Percentiles rank a stretch among this genome's conserved stretches.
Evolutionary conservation across 2,329 filamentous ascomycete genomes (phyloP).

Genomic region (Phaeosphaeriaceae sp.): DNA sequence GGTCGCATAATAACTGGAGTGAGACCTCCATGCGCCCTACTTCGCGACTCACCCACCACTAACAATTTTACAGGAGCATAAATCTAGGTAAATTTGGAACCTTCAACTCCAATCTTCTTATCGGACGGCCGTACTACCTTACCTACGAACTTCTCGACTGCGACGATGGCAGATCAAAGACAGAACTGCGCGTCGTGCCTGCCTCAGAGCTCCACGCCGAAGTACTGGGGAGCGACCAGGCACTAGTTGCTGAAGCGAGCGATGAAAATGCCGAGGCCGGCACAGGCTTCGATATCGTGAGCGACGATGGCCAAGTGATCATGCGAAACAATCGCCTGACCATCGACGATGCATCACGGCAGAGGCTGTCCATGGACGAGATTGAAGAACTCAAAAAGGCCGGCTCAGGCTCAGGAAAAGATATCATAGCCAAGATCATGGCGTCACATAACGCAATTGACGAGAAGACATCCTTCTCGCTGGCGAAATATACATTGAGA

Average conservation of each 20-base stretch:
- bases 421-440: slow-evolving; percentile 91
- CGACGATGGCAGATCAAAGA: slow-evolving; percentile 66
- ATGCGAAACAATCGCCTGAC: slow-evolving; percentile 69
- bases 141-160: slow-evolving; percentile 88
- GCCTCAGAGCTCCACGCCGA: slow-evolving; percentile 85
- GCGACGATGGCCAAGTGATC: slow-evolving; percentile 56
- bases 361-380: slow-evolving; percentile 75
- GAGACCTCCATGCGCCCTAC: slow-evolving; percentile 27
- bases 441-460: slow-evolving; percentile 87
- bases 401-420: slow-evolving; percentile 79
- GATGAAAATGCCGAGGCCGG: slow-evolving; percentile 44
- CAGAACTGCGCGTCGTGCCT: slow-evolving; percentile 77
- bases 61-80: slow-evolving; percentile 67
- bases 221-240: slow-evolving; percentile 63
- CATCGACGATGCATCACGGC: slow-evolving; percentile 68
- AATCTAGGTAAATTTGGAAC: slow-evolving; percentile 91
- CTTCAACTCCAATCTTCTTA: slow-evolving; percentile 86
- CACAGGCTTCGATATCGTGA: slow-evolving; percentile 54
- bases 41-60: background rate
- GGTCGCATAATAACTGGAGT: slow-evolving; percentile 45
- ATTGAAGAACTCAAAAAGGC: slow-evolving; percentile 75
- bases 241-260: slow-evolving; percentile 46
- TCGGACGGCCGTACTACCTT: slow-evolving; percentile 88
- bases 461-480: slow-evolving; percentile 90
- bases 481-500: slow-evolving; percentile 93